Evolutionary conservation across 352 stramenopile genomes (phyloP), one percentile per base, ranked within the genome.

Genomic region (Phytophthora macrochlamydospora): DNA sequence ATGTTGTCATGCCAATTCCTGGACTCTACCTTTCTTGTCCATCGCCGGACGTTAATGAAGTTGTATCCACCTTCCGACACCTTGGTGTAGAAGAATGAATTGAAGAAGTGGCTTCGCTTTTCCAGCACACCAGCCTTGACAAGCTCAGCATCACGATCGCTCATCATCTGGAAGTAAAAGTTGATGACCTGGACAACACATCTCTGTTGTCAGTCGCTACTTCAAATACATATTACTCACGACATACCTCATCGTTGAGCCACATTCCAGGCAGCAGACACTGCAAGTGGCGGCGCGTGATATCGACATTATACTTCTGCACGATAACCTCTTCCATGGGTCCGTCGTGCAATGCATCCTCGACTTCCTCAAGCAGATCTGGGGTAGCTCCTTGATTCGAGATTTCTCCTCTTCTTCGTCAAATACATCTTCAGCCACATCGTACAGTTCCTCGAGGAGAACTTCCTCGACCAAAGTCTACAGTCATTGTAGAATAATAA

Each of bases 31-130:
- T 95, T 95, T 57, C 83, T 66, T 24, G 88, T 95, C 88, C 88
- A 95, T 14, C 88, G 82, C 4, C 86, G 83, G 18, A 95, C 88
- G 46, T 94, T 95, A 48, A 83, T 57, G 44, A 88, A 95, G 63
- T 93, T 94, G 69, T 94, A 95, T 38, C 86, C 86, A 37, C 72
- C 78, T 49, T 94, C 86, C 31, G 83, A 91, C 14, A 95, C 78
- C 51, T 93, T 93, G 0, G 85, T 84, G 56, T 90, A 93, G 59
- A 95, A 94, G 44, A 95, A 95, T 46, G 88, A 94, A 59, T 91
- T 95, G 80, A 94, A 94, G 61, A 94, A 95, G 37, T 94, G 86
- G 37, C 81, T 92, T 1, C 69, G 73, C 57, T 81, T 92, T 7
- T 67, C 24, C 31, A 94, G 43, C 28, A 69, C 56, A 0, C 82